Base-by-base conservation (phyloP, 1,284 basidiomycete species). In the Ceratobasidium sp. region DNA sequence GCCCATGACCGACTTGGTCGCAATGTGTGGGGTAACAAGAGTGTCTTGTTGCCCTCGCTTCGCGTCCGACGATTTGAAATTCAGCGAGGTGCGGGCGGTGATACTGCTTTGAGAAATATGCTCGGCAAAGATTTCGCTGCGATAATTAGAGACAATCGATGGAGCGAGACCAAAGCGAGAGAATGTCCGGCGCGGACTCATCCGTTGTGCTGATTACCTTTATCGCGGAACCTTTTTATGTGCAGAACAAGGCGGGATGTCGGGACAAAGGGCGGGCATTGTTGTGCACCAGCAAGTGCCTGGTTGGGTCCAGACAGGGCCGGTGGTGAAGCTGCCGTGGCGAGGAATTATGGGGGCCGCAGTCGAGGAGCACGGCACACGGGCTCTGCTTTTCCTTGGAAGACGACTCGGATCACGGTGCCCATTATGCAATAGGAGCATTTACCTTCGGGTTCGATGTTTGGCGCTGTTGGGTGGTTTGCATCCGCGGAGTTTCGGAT, bases 321-420 rank as follows among this genome's bases (percentile, higher is more conserved):
- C n/a, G n/a, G n/a, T n/a, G n/a, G n/a, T n/a, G n/a, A n/a, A n/a
- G n/a, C n/a, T n/a, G n/a, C n/a, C n/a, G n/a, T n/a, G n/a, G n/a
- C n/a, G 56, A 8, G 36, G 36, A 5, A 21, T 59, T 36, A 16
- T 59, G 56, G 56, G 54, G n/a, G 51, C 51, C 56, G 56, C 56
- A 59, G 56, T 36, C 59, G 42, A 61, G 59, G 59, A 61, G 59
- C 59, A 56, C 53, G 53, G 53, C 11, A 49, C 48, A 49, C 48
- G 48, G 51, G 56, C 30, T 18, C 56, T 38, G 56, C 56, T 59
- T 59, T 59, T 59, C 56, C 18, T 53, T 53, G 51, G 51, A 53
- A 53, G 51, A 53, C 51, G 51, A 38, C 56, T 59, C 56, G 56
- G 56, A 40, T 59, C 56, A 59, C 25, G 6, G 25, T 36, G 6